Base-by-base conservation (phyloP, 768 basidiomycete genomes). In the Boletus pseudopeckii region DNA sequence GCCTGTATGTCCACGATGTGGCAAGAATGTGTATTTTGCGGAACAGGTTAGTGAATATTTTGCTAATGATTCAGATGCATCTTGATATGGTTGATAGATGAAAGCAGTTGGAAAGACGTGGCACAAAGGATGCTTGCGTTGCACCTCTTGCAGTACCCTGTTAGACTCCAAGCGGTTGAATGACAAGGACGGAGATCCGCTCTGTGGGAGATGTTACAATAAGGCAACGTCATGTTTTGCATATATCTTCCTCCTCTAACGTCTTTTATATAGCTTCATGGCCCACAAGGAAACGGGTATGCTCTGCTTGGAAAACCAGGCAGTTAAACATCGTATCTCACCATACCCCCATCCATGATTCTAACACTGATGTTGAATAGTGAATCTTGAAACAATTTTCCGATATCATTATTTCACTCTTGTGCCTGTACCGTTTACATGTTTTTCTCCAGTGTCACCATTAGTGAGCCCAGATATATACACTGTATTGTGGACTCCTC, bases 51-150 rank as follows among this genome's bases (percentile, higher is more conserved):
- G 62, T 56, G 18, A 22, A 45, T 11, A 4, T 50, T 33, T 41
- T 15, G n/a, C 22, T 24, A 18, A 13, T 48, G 3, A 40, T 26
- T 38, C 17, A 5, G 18, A 24, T 42, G 18, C n/a, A 22, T 41
- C 47, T 48, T 62, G 28, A 67, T 32, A 10, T 32, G 4, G 15
- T 51, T 41, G 17, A 42, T 57, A 90, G 89, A 82, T 88, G 53
- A 90, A 88, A 68, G 90, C 90, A 1, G 78, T 88, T 14, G 87
- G 87, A 8, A 87, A 89, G 75, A 88, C 85, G 15, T 92, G 77
- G 70, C 90, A 92, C 59, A 90, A 88, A 63, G 74, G 71, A 15
- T 92, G 90, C 62, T 69, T 92, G 59, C 75, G 90, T n/a, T 92
- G 90, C 64, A 77, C 78, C 9, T 85, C 85, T 59, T 92, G 90